These are phyloP conservation scores for Sugiyamaella chiloensis DNA, from an alignment of 805 yeast genomes.

Conservation along the genomic window DNA sequence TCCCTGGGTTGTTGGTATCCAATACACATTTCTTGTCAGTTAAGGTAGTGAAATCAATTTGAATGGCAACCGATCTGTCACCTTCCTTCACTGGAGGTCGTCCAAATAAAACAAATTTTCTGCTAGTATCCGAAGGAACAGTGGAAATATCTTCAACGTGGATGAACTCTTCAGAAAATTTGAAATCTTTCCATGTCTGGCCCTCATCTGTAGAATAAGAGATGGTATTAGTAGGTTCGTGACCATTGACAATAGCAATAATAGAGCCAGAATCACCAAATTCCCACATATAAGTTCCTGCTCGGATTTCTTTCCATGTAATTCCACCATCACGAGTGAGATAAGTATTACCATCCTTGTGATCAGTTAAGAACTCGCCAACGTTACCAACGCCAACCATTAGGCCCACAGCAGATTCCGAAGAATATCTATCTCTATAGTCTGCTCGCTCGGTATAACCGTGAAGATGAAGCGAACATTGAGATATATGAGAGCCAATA, in stretches of 20 bases:
- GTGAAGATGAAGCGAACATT: conserved; percentile 81
- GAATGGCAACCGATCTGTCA: conserved; percentile 44
- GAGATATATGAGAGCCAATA: conserved; percentile 42
- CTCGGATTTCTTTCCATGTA: conserved; percentile 75
- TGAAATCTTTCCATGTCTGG: conserved; percentile 61
- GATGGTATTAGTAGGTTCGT: conserved; percentile 55
- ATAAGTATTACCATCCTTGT: conserved; percentile 60
- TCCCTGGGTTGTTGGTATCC: conserved; percentile 42
- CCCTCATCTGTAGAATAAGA: conserved; percentile 79
- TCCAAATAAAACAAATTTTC: conserved; percentile 68
- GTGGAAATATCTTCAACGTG: conserved; percentile 70
- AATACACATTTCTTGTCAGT: conserved; percentile 54
- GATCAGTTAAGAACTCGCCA: conserved; percentile 53
- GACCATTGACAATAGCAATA: conserved; percentile 63
- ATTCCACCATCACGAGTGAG: conserved; percentile 88
- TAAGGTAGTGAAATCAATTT: conserved; percentile 56
- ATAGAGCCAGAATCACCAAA: conserved; percentile 94
- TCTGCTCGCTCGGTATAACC: conserved; percentile 88
- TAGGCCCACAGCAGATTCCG: conserved; percentile 86
- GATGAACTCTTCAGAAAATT: conserved; percentile 57
- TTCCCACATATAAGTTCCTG: conserved; percentile 87
- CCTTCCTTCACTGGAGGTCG: conserved; percentile 45
- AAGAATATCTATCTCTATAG: conserved; percentile 78
- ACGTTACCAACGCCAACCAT: conserved; percentile 93
- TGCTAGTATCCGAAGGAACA: conserved; percentile 86